These are phyloP conservation scores for Dioscorea zingiberensis DNA, from an alignment of 106 monocot genomes.

Conservation along the genomic window DNA sequence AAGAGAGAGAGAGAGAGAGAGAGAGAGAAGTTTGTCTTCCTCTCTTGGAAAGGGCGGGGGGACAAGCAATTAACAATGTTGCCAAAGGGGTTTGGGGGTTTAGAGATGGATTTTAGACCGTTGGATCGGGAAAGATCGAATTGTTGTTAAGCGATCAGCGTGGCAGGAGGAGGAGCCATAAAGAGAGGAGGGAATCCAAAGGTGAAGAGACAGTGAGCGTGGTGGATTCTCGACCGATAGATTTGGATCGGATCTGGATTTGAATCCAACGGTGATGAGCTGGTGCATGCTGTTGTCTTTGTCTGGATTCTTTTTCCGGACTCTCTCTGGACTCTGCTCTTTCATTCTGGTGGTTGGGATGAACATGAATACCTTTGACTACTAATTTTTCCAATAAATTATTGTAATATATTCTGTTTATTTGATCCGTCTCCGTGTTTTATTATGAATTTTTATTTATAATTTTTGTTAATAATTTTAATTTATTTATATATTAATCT, in stretches of 20 bases:
- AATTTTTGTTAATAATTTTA: too few relatives aligned
- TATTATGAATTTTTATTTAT: too few relatives aligned
- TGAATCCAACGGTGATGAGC: too few relatives aligned
- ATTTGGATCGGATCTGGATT: slow-evolving; percentile 5
- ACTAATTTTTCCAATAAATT: too few relatives aligned
- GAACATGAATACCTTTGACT: too few relatives aligned
- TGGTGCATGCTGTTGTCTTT: too few relatives aligned
- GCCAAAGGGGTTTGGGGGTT: slow-evolving; percentile 2
- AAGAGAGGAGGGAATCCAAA: slow-evolving; percentile 33
- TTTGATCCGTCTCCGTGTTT: too few relatives aligned
- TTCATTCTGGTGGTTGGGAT: too few relatives aligned
- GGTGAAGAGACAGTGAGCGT: slow-evolving; percentile 20
- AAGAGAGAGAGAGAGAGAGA: background rate
- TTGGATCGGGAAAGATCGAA: slow-evolving; percentile 29
- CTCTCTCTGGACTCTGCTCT: too few relatives aligned
- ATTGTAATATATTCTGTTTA: too few relatives aligned
- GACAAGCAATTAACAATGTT: background rate
- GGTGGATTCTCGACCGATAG: slow-evolving; percentile 13
- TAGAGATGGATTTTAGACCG: slow-evolving; percentile 9
- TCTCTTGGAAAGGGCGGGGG: slow-evolving; percentile 7
- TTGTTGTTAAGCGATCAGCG: slow-evolving; percentile 9
- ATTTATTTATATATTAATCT: too few relatives aligned
- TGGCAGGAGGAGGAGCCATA: slow-evolving; percentile 27
- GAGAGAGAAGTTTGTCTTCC: background rate
- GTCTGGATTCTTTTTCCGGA: too few relatives aligned